A percentile compares a stretch with the other conserved stretches of the same genome.
Conservation (phyloP, 225 moss, liverwort and hornwort species). For the Anthoceros angustus region DNA sequence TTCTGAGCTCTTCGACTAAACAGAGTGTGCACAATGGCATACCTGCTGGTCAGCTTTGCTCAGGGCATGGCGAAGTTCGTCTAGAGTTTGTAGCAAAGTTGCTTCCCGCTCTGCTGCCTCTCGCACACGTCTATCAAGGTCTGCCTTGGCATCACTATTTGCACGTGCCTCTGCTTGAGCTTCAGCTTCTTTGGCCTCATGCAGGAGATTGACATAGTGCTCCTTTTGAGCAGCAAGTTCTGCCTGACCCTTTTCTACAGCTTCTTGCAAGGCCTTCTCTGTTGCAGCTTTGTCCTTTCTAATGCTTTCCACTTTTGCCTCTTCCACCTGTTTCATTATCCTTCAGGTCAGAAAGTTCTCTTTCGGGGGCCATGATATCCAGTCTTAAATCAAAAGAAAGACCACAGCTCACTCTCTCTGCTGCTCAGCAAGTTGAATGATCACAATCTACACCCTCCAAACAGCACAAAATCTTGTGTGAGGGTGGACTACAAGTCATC, state of each 20-base stretch:
- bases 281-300: constrained; percentile 88
- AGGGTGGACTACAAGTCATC: background rate
- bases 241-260: constrained; percentile 76
- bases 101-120: constrained; percentile 87
- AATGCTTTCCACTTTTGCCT: constrained; percentile 94
- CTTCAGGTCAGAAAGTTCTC: too few species aligned
- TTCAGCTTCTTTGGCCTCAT: constrained; percentile 81
- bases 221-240: constrained; percentile 76
- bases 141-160: constrained; percentile 83
- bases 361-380: too few species aligned
- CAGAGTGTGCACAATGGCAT: background rate
- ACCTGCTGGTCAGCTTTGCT: constrained; percentile 96
- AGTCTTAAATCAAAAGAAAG: too few species aligned
- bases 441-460: too few species aligned
- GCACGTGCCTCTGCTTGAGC: constrained; percentile 85
- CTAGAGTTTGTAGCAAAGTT: constrained; percentile 60
- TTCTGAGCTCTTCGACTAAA: constrained; percentile 4
- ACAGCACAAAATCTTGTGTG: too few species aligned
- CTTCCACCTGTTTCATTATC: constrained; percentile 52
- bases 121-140: constrained; percentile 68
- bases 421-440: too few species aligned
- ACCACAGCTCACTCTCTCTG: too few species aligned
- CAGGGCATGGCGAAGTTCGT: constrained; percentile 81
- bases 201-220: constrained; percentile 56
- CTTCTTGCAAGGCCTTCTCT: constrained; percentile 88